phyloP scores from a whole-genome alignment of 768 basidiomycete genomes.

The Trametes cinnabarina region DNA sequence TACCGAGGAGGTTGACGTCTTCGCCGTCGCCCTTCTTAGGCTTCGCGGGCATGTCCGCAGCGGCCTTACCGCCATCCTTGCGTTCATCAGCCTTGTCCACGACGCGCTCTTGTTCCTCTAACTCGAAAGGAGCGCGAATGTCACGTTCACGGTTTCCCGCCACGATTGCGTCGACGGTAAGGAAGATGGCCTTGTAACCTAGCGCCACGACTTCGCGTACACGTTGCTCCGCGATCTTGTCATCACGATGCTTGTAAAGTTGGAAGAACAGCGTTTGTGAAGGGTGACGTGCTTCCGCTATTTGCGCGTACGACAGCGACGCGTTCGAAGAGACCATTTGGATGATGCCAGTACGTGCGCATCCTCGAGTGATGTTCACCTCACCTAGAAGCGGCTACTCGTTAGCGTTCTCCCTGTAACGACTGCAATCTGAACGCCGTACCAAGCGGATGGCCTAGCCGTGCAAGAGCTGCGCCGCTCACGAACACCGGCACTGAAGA shows the following conservation, averaged over 20 bases:
- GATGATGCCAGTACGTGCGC: slow-evolving; percentile 63
- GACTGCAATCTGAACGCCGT: not conserved
- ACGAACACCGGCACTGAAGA: slow-evolving; percentile 81
- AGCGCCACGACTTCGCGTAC: slow-evolving; percentile 67
- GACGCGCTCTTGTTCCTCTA: slow-evolving; percentile 43
- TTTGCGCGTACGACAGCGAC: slow-evolving; percentile 62
- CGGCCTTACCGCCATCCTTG: slow-evolving; percentile 19
- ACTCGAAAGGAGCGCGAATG: slow-evolving; percentile 54
- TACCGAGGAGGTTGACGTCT: slow-evolving; percentile 49
- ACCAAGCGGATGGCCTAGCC: slow-evolving; percentile 82
- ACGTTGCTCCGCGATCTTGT: slow-evolving; percentile 62
- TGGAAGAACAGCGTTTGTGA: slow-evolving; percentile 76
- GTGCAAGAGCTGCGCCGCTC: slow-evolving; percentile 79
- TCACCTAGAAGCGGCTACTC: slow-evolving; percentile 56
- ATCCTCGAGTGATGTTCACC: slow-evolving; percentile 73
- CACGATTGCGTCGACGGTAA: slow-evolving; percentile 89
- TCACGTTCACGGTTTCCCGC: slow-evolving; percentile 80
- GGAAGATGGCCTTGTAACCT: slow-evolving; percentile 85
- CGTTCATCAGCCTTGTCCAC: slow-evolving; percentile 14
- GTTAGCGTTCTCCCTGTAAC: not conserved
- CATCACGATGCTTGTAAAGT: slow-evolving; percentile 78
- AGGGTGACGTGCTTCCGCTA: slow-evolving; percentile 52
- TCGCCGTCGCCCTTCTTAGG: slow-evolving; percentile 35
- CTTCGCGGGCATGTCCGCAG: slow-evolving; percentile 24
- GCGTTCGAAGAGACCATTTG: slow-evolving; percentile 86